These are phyloP conservation scores for Xanthoceras sorbifolium DNA, from an alignment of 345 rosid species.

Conservation along the genomic window DNA sequence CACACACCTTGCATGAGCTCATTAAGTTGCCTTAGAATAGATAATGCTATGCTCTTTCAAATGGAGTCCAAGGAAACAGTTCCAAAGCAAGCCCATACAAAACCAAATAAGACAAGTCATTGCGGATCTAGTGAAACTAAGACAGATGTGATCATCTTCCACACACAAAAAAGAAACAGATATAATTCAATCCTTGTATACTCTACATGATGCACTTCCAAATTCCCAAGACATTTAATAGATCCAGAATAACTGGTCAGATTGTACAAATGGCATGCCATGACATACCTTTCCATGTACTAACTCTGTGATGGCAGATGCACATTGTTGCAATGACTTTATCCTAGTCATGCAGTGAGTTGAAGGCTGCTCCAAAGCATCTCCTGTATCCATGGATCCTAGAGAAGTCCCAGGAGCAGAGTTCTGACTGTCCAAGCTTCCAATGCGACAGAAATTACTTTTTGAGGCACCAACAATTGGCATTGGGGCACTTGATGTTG, in stretches of 20 bases:
- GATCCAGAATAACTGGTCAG: background rate
- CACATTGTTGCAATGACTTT: conserved; percentile 72
- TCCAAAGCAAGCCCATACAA: background rate
- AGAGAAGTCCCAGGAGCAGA: conserved; percentile 80
- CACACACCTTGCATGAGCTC: background rate
- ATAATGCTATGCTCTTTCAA: background rate
- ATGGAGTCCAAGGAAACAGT: background rate
- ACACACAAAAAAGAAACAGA: background rate
- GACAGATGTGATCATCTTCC: background rate
- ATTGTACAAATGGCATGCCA: background rate
- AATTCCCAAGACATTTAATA: background rate
- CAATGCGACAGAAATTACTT: conserved; percentile 37
- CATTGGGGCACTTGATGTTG: conserved; percentile 61
- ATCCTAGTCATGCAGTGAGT: conserved; percentile 71
- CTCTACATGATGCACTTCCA: background rate
- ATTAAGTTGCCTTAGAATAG: background rate
- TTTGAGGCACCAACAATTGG: conserved; percentile 54
- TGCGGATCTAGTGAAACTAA: background rate
- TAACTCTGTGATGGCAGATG: conserved; percentile 68
- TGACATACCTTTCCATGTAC: conserved; percentile 62
- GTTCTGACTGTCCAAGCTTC: conserved; percentile 64
- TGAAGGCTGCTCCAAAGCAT: conserved; percentile 77
- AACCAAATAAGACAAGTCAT: background rate
- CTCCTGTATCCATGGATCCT: conserved; percentile 72
- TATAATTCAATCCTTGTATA: background rate